phyloP scores from a whole-genome alignment of 345 rosid genomes.

The Dipteronia sinensis region DNA sequence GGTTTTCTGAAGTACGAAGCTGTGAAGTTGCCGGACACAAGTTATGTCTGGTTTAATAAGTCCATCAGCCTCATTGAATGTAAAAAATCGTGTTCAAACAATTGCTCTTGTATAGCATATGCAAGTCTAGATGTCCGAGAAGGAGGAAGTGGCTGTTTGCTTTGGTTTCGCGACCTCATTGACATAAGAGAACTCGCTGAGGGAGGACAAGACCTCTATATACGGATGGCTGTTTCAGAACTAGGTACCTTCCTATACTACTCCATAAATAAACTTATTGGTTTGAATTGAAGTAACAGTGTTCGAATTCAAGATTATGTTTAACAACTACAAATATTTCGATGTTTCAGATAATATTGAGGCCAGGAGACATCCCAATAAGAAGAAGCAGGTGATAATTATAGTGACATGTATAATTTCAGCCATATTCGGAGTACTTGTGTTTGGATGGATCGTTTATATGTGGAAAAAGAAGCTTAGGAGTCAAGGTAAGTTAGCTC shows the following conservation, averaged over 20 bases:
- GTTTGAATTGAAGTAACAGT: no score
- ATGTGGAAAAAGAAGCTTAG: constrained; percentile 12
- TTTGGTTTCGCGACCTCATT: constrained; percentile 42
- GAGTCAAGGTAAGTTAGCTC: constrained; percentile 10
- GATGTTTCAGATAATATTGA: background rate
- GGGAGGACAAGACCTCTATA: constrained; percentile 27
- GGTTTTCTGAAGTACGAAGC: constrained; percentile 32
- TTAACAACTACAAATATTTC: no score
- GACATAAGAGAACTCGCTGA: constrained; percentile 37
- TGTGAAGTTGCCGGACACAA: constrained; percentile 52
- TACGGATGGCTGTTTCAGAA: constrained; percentile 41
- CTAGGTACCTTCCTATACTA: constrained; percentile 24
- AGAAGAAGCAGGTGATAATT: constrained; percentile 9
- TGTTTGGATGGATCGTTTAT: constrained; percentile 14
- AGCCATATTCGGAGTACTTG: background rate
- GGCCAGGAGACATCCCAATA: background rate
- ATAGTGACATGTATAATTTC: constrained; percentile 22
- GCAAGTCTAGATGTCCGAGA: constrained; percentile 34
- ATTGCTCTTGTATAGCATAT: constrained; percentile 62
- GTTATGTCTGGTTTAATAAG: constrained; percentile 25
- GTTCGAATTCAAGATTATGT: no score
- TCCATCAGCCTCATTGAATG: constrained; percentile 41
- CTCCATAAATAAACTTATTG: no score
- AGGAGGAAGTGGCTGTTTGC: constrained; percentile 49
- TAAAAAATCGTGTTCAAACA: constrained; percentile 32